Evolutionary conservation across 768 basidiomycete species (phyloP).

Genomic region (Tubosaeta sp.): DNA sequence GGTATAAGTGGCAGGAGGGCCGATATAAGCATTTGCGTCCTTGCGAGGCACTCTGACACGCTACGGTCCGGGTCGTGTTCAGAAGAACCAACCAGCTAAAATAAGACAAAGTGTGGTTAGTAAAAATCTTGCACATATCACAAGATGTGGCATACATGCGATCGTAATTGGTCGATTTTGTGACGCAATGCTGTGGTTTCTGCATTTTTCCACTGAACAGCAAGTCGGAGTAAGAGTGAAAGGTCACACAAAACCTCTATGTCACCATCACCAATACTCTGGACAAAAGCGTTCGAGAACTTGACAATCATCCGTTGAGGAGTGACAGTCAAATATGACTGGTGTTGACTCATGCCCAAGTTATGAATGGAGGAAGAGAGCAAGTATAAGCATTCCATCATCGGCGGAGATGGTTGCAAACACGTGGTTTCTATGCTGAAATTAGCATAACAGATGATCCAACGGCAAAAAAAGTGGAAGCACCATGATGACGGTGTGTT

Average conservation of each 20-base stretch:
- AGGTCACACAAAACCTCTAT: constrained; percentile 43
- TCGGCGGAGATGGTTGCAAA: constrained; percentile 46
- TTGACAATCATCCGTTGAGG: constrained; percentile 37
- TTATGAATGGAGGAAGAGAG: constrained; percentile 52
- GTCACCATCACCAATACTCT: constrained; percentile 31
- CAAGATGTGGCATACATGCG: constrained; percentile 23
- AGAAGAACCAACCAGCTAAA: constrained; percentile 14
- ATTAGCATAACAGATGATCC: constrained; percentile 11
- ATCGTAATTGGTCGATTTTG: constrained; percentile 22
- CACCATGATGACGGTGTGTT: constrained; percentile 9
- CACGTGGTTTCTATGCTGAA: constrained; percentile 13
- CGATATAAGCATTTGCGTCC: constrained; percentile 60
- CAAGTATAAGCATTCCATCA: constrained; percentile 51
- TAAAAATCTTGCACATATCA: not conserved
- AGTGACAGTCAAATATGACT: constrained; percentile 31
- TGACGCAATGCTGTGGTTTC: constrained; percentile 22
- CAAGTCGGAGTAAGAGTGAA: constrained; percentile 43
- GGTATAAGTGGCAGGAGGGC: constrained; percentile 45
- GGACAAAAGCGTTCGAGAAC: constrained; percentile 31
- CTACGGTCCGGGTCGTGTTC: constrained; percentile 23
- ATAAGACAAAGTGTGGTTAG: constrained; percentile 3
- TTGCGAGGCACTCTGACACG: constrained; percentile 44
- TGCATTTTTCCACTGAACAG: constrained; percentile 28
- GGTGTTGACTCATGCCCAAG: constrained; percentile 46
- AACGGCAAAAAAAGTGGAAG: constrained; percentile 2